phyloP scores from a whole-genome alignment of 208 protist genomes.

The Trypanosoma platydactyli region DNA sequence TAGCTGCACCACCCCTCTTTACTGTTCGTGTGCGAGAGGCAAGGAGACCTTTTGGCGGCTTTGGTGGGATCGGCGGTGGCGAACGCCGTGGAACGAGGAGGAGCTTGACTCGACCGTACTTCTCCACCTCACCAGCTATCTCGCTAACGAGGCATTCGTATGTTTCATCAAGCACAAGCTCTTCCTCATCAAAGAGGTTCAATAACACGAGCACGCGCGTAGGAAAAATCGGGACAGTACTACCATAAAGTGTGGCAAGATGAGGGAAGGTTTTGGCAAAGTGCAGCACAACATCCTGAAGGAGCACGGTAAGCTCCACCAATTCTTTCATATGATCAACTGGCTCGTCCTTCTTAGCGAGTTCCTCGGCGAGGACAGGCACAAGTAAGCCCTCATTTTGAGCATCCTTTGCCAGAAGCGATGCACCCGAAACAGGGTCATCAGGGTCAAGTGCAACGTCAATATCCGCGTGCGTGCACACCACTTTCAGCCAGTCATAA shows the following conservation, averaged over 20 bases:
- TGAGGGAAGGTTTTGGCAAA: slow-evolving; percentile 66
- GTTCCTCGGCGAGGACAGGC: slow-evolving; percentile 39
- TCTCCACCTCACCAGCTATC: slow-evolving; percentile 83
- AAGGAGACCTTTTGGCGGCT: slow-evolving; percentile 37
- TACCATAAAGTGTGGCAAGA: slow-evolving; percentile 68
- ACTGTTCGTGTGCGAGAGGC: slow-evolving; percentile 14
- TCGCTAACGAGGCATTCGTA: slow-evolving; percentile 71
- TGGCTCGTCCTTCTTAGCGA: slow-evolving; percentile 28
- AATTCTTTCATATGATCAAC: slow-evolving; percentile 76
- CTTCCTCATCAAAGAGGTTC: slow-evolving; percentile 89
- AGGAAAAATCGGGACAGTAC: slow-evolving; percentile 67
- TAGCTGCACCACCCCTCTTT: slow-evolving; percentile 4
- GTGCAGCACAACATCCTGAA: slow-evolving; percentile 61
- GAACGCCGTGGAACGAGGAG: slow-evolving; percentile 80
- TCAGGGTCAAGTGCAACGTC: slow-evolving; percentile 70
- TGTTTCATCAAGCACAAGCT: slow-evolving; percentile 66
- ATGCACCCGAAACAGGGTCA: slow-evolving; percentile 70
- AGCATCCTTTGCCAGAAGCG: slow-evolving; percentile 39
- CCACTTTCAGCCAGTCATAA: slow-evolving; percentile 76
- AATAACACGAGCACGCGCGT: slow-evolving; percentile 81
- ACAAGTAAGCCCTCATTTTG: slow-evolving; percentile 39
- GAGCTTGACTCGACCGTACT: slow-evolving; percentile 73
- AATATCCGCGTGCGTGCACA: slow-evolving; percentile 62
- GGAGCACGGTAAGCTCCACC: slow-evolving; percentile 47
- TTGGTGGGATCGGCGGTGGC: slow-evolving; percentile 56